Evolutionary conservation across 2,329 filamentous ascomycete genomes (phyloP), one percentile per base, ranked within the genome.

Genomic region (Cordyceps fumosorosea): DNA sequence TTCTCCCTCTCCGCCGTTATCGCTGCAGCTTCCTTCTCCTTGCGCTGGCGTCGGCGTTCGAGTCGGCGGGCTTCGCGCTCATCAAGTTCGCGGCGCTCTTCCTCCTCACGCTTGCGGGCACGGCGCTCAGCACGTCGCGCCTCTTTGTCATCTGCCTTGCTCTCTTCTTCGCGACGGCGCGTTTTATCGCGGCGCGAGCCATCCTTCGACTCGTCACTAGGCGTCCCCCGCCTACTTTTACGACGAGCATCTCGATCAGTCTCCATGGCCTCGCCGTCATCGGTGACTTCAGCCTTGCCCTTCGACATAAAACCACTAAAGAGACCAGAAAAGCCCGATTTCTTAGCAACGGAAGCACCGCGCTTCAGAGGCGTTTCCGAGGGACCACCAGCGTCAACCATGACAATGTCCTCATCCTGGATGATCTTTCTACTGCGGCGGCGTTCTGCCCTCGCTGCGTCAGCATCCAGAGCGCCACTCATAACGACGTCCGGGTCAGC

Each of bases 171-270:
- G 24, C 54, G 60, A 20, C 32, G 57, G 18, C 54, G 60, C 16
- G 47, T 29, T 37, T 18, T 56, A 20, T 57, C 60, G 45, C 52
- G 60, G 34, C 60, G 78, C 22, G 79, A 77, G 51, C 84, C 83
- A 18, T 87, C 84, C 66, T 84, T 85, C 7, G 77, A 78, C 56
- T 88, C 85, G 60, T 87, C 83, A 29, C 65, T 66, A 11, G 60
- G 62, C 62, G 86, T 83, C 2, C 81, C 80, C 18, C 81, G 81
- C 57, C 79, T 81, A 1, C 84, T 81, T 62, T 81, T 82, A n/a
- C 87, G 81, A 54, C 85, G 82, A 24, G 82, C 84, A 70, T 89
- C 88, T 29, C 80, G 77, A 14, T 87, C 84, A 34, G 80, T 77
- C 18, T 86, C 84, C 7, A 75, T 72, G 11, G 71, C 75, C 32